Percentiles rank a stretch among this genome's conserved stretches.
phyloP scores from a whole-genome alignment of 208 protist species.

The Leishmania turanica region DNA sequence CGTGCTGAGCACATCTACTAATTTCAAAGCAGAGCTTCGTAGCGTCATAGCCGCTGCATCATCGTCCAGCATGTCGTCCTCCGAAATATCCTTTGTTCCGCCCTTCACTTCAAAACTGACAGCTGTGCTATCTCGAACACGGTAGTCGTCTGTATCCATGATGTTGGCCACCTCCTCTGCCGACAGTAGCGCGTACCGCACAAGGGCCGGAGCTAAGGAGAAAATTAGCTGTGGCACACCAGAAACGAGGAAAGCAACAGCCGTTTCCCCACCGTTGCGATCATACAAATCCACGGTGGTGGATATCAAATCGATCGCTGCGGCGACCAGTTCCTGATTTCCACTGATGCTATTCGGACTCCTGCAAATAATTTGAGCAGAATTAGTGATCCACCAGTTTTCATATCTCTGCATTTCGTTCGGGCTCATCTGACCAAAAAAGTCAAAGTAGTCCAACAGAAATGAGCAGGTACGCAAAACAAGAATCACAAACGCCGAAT shows the following conservation, averaged over 20 bases:
- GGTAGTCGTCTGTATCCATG: constrained; percentile 80
- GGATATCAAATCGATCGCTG: constrained; percentile 72
- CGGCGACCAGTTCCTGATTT: constrained; percentile 56
- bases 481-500: constrained; percentile 55
- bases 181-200: constrained; percentile 61
- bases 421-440: constrained; percentile 47
- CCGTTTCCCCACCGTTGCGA: constrained; percentile 57
- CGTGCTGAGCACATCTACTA: constrained; percentile 67
- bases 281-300: constrained; percentile 62
- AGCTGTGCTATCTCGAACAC: constrained; percentile 52
- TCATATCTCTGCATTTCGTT: constrained; percentile 38
- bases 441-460: constrained; percentile 88
- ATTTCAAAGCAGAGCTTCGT: constrained; percentile 70
- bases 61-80: constrained; percentile 68
- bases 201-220: constrained; percentile 51
- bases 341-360: constrained; percentile 26
- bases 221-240: constrained; percentile 41
- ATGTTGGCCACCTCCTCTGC: constrained; percentile 79
- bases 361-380: constrained; percentile 50
- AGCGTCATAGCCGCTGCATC: constrained; percentile 75
- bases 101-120: constrained; percentile 52
- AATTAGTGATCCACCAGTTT: constrained; percentile 54
- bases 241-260: constrained; percentile 40
- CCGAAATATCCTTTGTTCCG: constrained; percentile 67
- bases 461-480: constrained; percentile 75